Evolutionary conservation across 495 filamentous ascomycete genomes (phyloP), one percentile per base, ranked within the genome.

Genomic region (Neurospora sp.): DNA sequence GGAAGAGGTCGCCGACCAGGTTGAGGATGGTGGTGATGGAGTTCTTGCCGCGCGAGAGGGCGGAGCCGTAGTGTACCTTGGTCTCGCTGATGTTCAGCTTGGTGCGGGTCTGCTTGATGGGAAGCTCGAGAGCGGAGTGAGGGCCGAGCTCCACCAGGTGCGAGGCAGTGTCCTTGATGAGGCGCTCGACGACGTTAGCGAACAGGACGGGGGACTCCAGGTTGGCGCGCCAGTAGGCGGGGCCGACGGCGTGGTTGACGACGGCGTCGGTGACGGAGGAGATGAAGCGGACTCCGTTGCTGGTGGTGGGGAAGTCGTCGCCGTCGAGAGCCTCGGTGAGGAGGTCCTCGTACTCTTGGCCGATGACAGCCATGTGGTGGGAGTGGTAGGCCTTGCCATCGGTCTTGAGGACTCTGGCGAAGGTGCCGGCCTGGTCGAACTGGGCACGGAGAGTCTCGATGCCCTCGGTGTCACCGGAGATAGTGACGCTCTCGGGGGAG

Each of bases 61-160:
- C 75, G 77, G 78, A 41, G 74, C 80, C n/a, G 76, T 81, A 82
- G 23, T 54, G 66, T 0, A 75, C 37, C 20, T 16, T 69, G 37
- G 72, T 72, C 48, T 72, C 72, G 10, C 39, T 74, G 31, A 70
- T 71, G n/a, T 44, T 54, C 4, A 44, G 39, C 39, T 76, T 59
- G 35, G 82, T 77, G 9, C 87, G 59, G n/a, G 84, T 86, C 39
- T 89, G 82, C 23, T 82, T 79, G 16, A 87, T 73, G 0, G 88
- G 86, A 0, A 85, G 83, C 41, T 83, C 79, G 0, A 92, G 78
- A 0, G 89, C 86, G 9, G 81, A 75, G 75, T 91, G 90, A 27
- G 90, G 87, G 0, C 90, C 90, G 41, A 90, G 77, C 71, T 91
- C 89, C 20, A 91, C 72, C 2, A 89, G 70, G 44, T 70, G 72